These are phyloP conservation scores for Coemansia erecta DNA, from an alignment of 192 early-diverging fungal species.

Conservation along the genomic window DNA sequence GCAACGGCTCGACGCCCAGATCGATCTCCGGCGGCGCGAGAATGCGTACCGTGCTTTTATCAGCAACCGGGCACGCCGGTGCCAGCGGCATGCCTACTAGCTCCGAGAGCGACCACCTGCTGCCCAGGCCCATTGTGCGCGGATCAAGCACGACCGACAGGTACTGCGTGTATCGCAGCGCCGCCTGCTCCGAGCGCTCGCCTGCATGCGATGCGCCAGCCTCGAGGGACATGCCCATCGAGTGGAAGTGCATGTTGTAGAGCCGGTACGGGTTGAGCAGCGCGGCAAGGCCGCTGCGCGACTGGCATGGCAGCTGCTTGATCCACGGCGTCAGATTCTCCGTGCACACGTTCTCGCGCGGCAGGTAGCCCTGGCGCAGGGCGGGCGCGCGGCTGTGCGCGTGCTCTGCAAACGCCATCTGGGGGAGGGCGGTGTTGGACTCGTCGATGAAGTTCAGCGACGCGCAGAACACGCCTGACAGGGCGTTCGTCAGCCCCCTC, in stretches of 20 bases:
- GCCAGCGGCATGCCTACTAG: constrained; percentile 54
- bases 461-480: constrained; percentile 93
- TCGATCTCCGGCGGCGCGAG: constrained; percentile 10
- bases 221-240: constrained; percentile 75
- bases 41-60: constrained; percentile 41
- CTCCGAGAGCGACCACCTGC: constrained; percentile 44
- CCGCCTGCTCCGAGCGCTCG: constrained; percentile 47
- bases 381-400: neutral
- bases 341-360: constrained; percentile 94
- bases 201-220: constrained; percentile 46
- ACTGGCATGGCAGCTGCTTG: constrained; percentile 92
- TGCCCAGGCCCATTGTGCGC: constrained; percentile 16
- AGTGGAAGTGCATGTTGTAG: constrained; percentile 88
- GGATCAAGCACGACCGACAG: constrained; percentile 82
- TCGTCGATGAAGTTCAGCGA: constrained; percentile 93
- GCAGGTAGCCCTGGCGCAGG: constrained; percentile 75
- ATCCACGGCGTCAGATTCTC: constrained; percentile 98
- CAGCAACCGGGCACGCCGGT: constrained; percentile 54
- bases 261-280: constrained; percentile 89
- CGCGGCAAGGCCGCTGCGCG: constrained; percentile 82
- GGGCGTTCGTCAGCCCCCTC: constrained; percentile 84
- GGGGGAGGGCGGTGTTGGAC: constrained; percentile 63
- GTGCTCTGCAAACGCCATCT: constrained; percentile 46
- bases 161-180: constrained; percentile 68
- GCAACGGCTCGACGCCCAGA: constrained; percentile 14